Conservation (phyloP, 352 stramenopile species). For the Elongisporangium undulatum region DNA sequence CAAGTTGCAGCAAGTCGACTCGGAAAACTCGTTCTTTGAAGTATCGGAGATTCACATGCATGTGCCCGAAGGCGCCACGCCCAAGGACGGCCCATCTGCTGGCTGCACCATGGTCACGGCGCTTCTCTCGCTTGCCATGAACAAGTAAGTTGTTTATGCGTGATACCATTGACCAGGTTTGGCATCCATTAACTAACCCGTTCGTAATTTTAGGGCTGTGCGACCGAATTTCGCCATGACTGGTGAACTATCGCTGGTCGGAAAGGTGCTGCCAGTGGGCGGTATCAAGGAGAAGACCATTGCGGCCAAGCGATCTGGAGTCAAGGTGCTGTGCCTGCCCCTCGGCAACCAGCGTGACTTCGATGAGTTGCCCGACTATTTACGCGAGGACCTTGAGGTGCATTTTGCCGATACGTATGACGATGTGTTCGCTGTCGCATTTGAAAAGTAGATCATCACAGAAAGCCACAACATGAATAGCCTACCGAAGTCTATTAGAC, state of each 20-base stretch:
- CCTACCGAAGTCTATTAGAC: conserved; percentile 1
- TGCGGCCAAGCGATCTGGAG: conserved; percentile 93
- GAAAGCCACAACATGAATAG: not conserved
- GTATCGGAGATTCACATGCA: conserved; percentile 96
- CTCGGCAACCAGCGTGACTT: conserved; percentile 95
- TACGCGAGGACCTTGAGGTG: conserved; percentile 94
- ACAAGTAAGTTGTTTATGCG: conserved; percentile 59
- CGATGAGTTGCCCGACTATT: conserved; percentile 96
- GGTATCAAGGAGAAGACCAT: conserved; percentile 99
- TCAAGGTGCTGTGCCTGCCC: conserved; percentile 94
- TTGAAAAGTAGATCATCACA: conserved; percentile 44
- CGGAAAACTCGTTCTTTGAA: conserved; percentile 94
- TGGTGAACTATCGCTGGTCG: conserved; percentile 94
- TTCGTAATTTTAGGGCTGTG: conserved; percentile 66
- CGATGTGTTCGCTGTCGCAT: conserved; percentile 94
- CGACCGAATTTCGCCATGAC: conserved; percentile 98
- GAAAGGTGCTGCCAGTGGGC: conserved; percentile 98
- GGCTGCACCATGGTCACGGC: conserved; percentile 98
- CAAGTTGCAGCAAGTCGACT: conserved; percentile 61
- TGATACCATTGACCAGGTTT: not conserved
- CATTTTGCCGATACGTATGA: conserved; percentile 97
- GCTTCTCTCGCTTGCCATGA: conserved; percentile 93
- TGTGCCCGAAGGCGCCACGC: conserved; percentile 97
- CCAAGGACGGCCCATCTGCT: conserved; percentile 98
- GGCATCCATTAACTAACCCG: conserved; percentile 8